Evolutionary conservation across 495 filamentous ascomycete genomes (phyloP).

Genomic region (Trypethelium eluteriae): DNA sequence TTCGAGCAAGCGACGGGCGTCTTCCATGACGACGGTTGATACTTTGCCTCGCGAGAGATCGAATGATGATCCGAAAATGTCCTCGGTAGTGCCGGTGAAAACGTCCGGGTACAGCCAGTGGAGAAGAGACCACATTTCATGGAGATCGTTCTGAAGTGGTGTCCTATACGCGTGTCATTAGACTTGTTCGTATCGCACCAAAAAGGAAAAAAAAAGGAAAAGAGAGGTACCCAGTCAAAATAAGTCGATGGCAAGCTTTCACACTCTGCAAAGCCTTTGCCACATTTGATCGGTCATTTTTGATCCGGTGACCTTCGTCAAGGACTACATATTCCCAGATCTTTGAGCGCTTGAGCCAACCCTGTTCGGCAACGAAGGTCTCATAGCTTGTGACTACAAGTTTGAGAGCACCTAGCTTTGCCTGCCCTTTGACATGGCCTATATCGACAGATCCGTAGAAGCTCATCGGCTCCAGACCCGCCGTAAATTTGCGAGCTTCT

Average conservation of each 20-base stretch:
- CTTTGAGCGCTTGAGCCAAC: constrained; percentile 53
- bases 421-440: too few relatives aligned
- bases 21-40: constrained; percentile 46
- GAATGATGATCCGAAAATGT: constrained; percentile 52
- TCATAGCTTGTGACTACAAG: constrained; percentile 59
- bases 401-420: constrained; percentile 28
- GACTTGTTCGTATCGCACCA: background rate
- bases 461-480: constrained; percentile 46
- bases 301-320: constrained; percentile 56
- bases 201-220: background rate
- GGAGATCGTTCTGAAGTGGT: constrained; percentile 58
- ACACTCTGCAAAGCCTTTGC: constrained; percentile 46
- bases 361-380: constrained; percentile 47
- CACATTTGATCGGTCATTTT: constrained; percentile 48
- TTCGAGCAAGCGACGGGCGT: constrained; percentile 47
- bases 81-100: constrained; percentile 46
- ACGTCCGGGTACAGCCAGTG: constrained; percentile 59
- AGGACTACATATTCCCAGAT: constrained; percentile 53
- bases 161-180: constrained; percentile 31
- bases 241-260: constrained; percentile 50
- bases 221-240: constrained; percentile 44
- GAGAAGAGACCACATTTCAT: constrained; percentile 55
- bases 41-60: constrained; percentile 51
- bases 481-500: constrained; percentile 53
- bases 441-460: constrained; percentile 45